phyloP scores from a whole-genome alignment of 257 asterid genomes.

The Sherardia arvensis region DNA sequence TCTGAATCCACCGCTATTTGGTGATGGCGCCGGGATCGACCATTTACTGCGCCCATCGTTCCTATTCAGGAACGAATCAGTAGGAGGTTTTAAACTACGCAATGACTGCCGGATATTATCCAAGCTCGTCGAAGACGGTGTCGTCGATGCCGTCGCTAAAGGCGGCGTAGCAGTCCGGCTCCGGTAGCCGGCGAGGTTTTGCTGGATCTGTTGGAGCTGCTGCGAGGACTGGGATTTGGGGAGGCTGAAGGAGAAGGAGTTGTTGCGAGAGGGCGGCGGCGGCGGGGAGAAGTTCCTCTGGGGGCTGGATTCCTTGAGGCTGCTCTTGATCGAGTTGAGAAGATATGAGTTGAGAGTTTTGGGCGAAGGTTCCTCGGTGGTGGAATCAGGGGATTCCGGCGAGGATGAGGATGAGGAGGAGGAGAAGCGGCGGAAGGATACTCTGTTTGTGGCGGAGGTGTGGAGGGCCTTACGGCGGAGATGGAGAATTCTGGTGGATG shows the following conservation, averaged over 20 bases:
- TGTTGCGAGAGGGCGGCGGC: conserved; percentile 3
- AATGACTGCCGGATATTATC: conserved; percentile 18
- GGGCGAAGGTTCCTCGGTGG: conserved; percentile 7
- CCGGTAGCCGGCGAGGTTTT: conserved; percentile 20
- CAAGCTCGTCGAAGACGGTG: conserved; percentile 1
- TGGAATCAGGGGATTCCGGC: conserved; percentile 1
- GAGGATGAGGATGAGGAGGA: conserved; percentile 7
- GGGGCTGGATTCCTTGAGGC: conserved; percentile 15
- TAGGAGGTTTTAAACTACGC: background rate
- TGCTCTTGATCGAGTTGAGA: conserved; percentile 27
- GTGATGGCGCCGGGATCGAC: conserved; percentile 6
- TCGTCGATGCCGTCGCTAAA: background rate
- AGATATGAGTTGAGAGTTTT: conserved; percentile 14
- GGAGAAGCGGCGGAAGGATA: background rate
- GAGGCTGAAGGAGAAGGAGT: conserved; percentile 8
- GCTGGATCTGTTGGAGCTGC: conserved; percentile 4
- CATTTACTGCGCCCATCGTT: background rate
- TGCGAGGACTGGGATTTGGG: background rate
- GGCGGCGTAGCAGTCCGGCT: conserved; percentile 24
- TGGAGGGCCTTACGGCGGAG: conserved; percentile 18
- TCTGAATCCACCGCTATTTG: conserved; percentile 6
- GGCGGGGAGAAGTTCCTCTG: conserved; percentile 13
- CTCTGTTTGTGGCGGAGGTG: conserved; percentile 4
- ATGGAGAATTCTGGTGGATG: conserved; percentile 30
- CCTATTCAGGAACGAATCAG: background rate